phyloP scores from a whole-genome alignment of 2,329 filamentous ascomycete species.

The Venturia effusa region DNA sequence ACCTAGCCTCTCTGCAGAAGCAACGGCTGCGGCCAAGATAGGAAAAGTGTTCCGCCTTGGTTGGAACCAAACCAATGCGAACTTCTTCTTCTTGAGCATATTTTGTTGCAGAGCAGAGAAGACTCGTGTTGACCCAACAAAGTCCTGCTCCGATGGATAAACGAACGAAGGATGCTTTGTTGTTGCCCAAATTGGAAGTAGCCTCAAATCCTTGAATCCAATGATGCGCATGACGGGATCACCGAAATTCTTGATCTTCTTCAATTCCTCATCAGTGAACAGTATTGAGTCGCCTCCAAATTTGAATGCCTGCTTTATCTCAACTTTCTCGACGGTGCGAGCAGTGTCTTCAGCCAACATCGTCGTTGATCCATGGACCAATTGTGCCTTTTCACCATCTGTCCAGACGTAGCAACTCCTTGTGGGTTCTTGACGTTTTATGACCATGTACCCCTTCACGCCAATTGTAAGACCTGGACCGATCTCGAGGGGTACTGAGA shows the following conservation, averaged over 20 bases:
- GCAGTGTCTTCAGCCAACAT: slow-evolving; percentile 69
- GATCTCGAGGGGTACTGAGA: slow-evolving; percentile 80
- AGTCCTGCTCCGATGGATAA: slow-evolving; percentile 85
- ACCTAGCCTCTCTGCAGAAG: slow-evolving; percentile 56
- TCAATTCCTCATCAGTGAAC: slow-evolving; percentile 77
- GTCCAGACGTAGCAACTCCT: slow-evolving; percentile 82
- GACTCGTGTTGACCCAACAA: slow-evolving; percentile 80
- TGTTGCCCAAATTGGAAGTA: slow-evolving; percentile 73
- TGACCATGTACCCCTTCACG: slow-evolving; percentile 82
- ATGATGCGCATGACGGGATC: slow-evolving; percentile 76
- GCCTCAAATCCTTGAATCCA: slow-evolving; percentile 75
- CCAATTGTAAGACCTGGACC: slow-evolving; percentile 77
- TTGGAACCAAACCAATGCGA: slow-evolving; percentile 85
- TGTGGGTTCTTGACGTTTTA: slow-evolving; percentile 73
- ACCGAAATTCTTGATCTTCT: slow-evolving; percentile 67
- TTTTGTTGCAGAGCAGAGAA: slow-evolving; percentile 89
- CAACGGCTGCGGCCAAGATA: slow-evolving; percentile 68
- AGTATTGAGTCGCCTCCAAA: slow-evolving; percentile 85
- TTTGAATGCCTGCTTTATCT: slow-evolving; percentile 87
- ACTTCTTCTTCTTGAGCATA: slow-evolving; percentile 64
- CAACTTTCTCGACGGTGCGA: slow-evolving; percentile 62
- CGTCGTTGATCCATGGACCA: slow-evolving; percentile 63
- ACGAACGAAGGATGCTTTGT: slow-evolving; percentile 82
- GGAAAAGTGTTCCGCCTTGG: slow-evolving; percentile 71
- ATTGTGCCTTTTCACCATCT: slow-evolving; percentile 72